Conservation (phyloP, 208 protist species). For the Histomonas meleagridis region DNA sequence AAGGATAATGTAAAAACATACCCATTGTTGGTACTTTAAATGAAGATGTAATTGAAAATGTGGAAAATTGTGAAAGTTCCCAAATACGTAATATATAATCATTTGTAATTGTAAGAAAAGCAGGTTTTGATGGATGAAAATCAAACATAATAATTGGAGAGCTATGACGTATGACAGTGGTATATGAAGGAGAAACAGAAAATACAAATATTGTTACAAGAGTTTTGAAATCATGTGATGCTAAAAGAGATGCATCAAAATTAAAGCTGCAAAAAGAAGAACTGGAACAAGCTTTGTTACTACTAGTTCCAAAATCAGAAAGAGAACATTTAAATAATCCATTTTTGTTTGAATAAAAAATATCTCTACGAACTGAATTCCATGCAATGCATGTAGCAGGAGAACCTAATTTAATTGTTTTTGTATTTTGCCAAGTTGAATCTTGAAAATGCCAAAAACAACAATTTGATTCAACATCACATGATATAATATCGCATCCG, state of each 20-base stretch:
- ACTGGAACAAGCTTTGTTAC: no score
- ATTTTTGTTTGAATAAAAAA: not conserved
- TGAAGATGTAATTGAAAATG: not conserved
- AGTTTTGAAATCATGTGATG: not conserved
- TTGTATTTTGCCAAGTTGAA: not conserved
- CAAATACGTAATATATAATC: not conserved
- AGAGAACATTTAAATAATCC: not conserved
- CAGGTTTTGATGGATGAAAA: not conserved
- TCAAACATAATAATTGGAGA: not conserved
- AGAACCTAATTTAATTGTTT: not conserved
- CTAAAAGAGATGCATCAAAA: not conserved
- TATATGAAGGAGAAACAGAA: not conserved
- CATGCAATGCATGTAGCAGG: not conserved
- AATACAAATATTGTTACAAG: not conserved
- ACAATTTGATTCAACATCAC: not conserved
- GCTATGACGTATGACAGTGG: not conserved
- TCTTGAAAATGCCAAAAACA: slow-evolving; percentile 29
- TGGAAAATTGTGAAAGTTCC: not conserved
- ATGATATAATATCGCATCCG: not conserved
- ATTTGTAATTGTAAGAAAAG: not conserved
- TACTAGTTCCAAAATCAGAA: not conserved
- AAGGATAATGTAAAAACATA: not conserved
- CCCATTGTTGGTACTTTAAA: not conserved
- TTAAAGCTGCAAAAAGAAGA: not conserved
- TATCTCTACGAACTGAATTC: not conserved